These are phyloP conservation scores for Begonia fuchsioides DNA, from an alignment of 306 rosid genomes.

Conservation along the genomic window DNA sequence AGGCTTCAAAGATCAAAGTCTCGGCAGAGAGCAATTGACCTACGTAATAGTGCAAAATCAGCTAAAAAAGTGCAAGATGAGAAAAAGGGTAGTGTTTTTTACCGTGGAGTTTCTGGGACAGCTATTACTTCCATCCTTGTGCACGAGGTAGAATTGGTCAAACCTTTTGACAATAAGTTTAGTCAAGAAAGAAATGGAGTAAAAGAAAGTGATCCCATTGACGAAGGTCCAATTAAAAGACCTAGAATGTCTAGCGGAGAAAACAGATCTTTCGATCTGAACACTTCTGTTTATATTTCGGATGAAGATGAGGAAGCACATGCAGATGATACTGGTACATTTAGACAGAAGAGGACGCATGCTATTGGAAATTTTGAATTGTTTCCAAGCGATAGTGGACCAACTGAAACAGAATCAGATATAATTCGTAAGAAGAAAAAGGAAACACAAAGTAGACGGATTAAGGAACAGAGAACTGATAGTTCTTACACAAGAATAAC, in stretches of 20 bases:
- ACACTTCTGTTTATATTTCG: conserved; percentile 12
- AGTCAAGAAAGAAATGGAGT: conserved; percentile 25
- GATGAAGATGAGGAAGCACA: conserved; percentile 13
- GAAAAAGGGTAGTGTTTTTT: conserved; percentile 14
- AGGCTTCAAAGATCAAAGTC: conserved; percentile 77
- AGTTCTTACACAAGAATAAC: conserved; percentile 16
- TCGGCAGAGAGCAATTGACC: conserved; percentile 69
- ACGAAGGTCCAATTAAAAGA: conserved; percentile 25
- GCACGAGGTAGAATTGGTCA: conserved; percentile 22
- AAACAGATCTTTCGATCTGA: conserved; percentile 17
- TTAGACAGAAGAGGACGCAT: background rate
- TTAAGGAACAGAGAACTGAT: conserved; percentile 12
- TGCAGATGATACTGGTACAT: conserved; percentile 4
- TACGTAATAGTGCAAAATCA: conserved; percentile 48
- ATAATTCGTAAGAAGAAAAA: background rate
- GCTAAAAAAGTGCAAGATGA: conserved; percentile 18
- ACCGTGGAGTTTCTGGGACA: conserved; percentile 21
- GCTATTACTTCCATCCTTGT: conserved; percentile 21
- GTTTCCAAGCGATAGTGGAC: conserved; percentile 2
- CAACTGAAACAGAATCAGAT: conserved; percentile 10
- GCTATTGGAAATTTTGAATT: conserved; percentile 2
- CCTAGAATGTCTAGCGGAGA: conserved; percentile 26
- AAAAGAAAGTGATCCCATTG: conserved; percentile 11
- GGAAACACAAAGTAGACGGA: conserved; percentile 15
- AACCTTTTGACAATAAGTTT: conserved; percentile 18